Base-by-base conservation (phyloP, 1,284 basidiomycete genomes). In the Inonotus obliquus region DNA sequence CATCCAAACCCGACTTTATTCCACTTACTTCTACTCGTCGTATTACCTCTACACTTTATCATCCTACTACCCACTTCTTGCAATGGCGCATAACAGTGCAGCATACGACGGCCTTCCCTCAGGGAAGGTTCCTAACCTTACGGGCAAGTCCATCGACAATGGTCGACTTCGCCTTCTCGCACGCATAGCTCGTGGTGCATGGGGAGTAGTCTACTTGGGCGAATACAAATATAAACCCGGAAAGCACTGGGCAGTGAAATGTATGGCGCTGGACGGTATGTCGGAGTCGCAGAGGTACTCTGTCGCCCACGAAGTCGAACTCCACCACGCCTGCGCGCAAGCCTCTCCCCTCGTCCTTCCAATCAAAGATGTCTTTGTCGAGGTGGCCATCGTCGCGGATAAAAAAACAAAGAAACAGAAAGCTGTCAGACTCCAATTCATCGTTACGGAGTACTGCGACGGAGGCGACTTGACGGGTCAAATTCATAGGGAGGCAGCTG, bases 161-260 rank as follows among this genome's bases (percentile, higher is more conserved):
- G 41, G 41, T 17, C 41, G 41, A 9, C 41, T 44, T 44, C 41
- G 19, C 41, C 17, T 44, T n/a, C 7, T n/a, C 17, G 19, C 17
- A 2, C 41, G 17, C 17, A 17, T 44, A 14, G 41, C 17, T 7
- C 19, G 19, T 57, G 96, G 96, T 51, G 95, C 95, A 25, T 98
- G 98, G 73, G 96, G 96, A 64, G 91, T 97, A 69, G 96, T 98
- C 55, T 98, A 98, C 76, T 91, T 91, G 65, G 95, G 92, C 39
- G 78, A 92, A 64, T 91, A 92, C 74, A 77, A 77, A 67, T 77
- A 81, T 55, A 74, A 77, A n/a, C 75, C 75, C 51, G 79, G 78
- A 57, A 81, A 81, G 66, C 85, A 84, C 59, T 94, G 85, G 73
- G 96, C 96, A 52, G 93, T 98, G 54, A 75, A 75, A 61, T 72